A percentile compares a stretch with the other conserved stretches of the same genome.
These are phyloP conservation scores for Aspergillus panamensis DNA, from an alignment of 495 filamentous ascomycete species.

Conservation along the genomic window DNA sequence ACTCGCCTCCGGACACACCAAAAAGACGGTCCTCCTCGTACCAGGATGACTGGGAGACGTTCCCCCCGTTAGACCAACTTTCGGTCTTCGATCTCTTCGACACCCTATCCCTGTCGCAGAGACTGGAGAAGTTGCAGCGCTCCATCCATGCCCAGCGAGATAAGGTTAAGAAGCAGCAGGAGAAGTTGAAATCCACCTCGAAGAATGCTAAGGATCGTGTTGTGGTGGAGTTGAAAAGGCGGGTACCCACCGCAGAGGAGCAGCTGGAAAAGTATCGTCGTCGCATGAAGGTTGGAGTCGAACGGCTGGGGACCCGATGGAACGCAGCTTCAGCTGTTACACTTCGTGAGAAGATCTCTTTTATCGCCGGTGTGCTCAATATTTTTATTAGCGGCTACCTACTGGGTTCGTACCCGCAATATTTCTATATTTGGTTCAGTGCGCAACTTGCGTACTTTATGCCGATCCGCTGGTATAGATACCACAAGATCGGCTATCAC, in stretches of 20 bases:
- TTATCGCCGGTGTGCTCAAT: conserved; percentile 93
- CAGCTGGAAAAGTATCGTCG: conserved; percentile 87
- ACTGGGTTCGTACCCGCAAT: conserved; percentile 79
- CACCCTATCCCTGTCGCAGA: conserved; percentile 84
- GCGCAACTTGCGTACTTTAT: conserved; percentile 85
- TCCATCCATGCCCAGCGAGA: conserved; percentile 76
- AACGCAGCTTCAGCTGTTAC: conserved; percentile 85
- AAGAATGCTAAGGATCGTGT: conserved; percentile 64
- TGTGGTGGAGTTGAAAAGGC: conserved; percentile 81
- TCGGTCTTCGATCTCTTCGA: conserved; percentile 91
- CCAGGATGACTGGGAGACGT: conserved; percentile 85
- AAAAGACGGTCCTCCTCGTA: conserved; percentile 64
- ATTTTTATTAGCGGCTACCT: conserved; percentile 95
- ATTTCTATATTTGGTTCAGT: conserved; percentile 91
- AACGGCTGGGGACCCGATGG: conserved; percentile 80
- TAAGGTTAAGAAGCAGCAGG: conserved; percentile 75
- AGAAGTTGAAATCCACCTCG: conserved; percentile 62
- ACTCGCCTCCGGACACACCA: conserved; percentile 36
- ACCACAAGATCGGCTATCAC: conserved; percentile 86
- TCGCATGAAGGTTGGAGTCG: conserved; percentile 83
- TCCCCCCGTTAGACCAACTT: conserved; percentile 85
- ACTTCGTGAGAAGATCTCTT: conserved; percentile 87
- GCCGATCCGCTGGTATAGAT: conserved; percentile 89
- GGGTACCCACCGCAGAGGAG: conserved; percentile 81
- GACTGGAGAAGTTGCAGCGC: conserved; percentile 82